Evolutionary conservation across 2,329 filamentous ascomycete species (phyloP), one percentile per base, ranked within the genome.

Genomic region (Apiospora hydei): DNA sequence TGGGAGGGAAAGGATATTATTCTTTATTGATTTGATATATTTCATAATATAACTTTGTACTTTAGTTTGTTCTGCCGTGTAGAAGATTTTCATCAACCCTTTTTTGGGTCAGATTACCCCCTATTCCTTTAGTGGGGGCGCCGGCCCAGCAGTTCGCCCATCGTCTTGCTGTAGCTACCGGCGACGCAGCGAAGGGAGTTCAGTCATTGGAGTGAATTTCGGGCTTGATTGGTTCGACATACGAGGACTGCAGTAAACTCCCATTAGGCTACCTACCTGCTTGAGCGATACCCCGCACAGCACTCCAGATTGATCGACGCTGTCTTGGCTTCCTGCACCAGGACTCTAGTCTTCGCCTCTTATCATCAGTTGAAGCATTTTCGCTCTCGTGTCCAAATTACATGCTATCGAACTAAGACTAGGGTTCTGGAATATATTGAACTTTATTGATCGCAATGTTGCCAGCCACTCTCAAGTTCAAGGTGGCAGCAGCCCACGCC

Each of bases 401-500:
- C 21, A 10, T 24, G 8, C 5, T 24, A 6, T 24, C n/a, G 11
- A 16, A 47, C 5, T 2, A 2, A 47, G 44, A 18, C 44, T 18
- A 13, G 13, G 13, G 13, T 24, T n/a, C 13, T 3, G 13, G 21
- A 1, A 4, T 24, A 13, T 24, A 4, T 24, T 3, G 13, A 24
- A 13, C 4, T n/a, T 11, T 51, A 51, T 24, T 51, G 1, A 10
- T 24, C 11, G 18, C n/a, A 51, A 51, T 51, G 47, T 21, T 21
- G 47, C 61, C 61, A 10, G 11, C 11, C 61, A 13, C 5, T 3
- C 13, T 34, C 69, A 76, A 75, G 43, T 47, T 76, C 69, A 75
- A 72, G 30, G 75, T 70, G n/a, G 75, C 71, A 24, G 75, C 71
- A 18, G 69, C 74, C 10, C 73, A 76, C 41, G 75, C 73, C 2